Percentiles rank a stretch among this genome's conserved stretches.
Conservation (phyloP, 176 grass and related monocot genomes). For the Sorghum bicolor region Sorghum_bicolor_NCBIv3 NC_012870.2:27122501-27123000, state of each 20-base stretch:
- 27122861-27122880: slow-evolving; percentile 14
- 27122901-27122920: slow-evolving; percentile 48
- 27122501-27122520: neutral
- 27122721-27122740: slow-evolving; percentile 29
- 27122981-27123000: slow-evolving; percentile 30
- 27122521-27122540: neutral
- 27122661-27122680: neutral
- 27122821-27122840: slow-evolving; percentile 12
- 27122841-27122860: neutral
- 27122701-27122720: neutral
- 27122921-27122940: slow-evolving; percentile 80
- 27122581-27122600: neutral
- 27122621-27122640: neutral
- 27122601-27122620: neutral
- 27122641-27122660: neutral
- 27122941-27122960: slow-evolving; percentile 49
- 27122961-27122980: slow-evolving; percentile 20
- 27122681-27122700: slow-evolving; percentile 65
- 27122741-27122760: slow-evolving; percentile 20
- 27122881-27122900: slow-evolving; percentile 51
- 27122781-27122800: slow-evolving; percentile 37
- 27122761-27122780: slow-evolving; percentile 8
- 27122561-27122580: neutral
- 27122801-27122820: neutral
- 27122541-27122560: neutral